These are phyloP conservation scores for Artomyces pyxidatus DNA, from an alignment of 768 basidiomycete genomes.

Conservation along the genomic window DNA sequence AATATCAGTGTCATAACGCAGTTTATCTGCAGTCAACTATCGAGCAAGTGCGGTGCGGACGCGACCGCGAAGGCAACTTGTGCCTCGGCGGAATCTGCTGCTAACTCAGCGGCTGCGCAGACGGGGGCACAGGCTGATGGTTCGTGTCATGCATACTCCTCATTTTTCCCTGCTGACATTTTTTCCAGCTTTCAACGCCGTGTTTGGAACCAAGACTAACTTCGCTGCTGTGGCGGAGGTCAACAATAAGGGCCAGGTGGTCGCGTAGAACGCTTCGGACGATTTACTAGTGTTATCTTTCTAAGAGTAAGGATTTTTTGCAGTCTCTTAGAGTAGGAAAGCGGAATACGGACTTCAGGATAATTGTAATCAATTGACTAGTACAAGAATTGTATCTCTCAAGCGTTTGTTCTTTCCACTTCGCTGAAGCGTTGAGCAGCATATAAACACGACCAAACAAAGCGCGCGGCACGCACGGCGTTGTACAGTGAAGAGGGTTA, in stretches of 20 bases:
- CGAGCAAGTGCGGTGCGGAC: constrained; percentile 48
- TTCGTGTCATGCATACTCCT: background rate
- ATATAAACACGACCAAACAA: no score
- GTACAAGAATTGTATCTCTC: no score
- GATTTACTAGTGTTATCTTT: no score
- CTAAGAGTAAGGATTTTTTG: no score
- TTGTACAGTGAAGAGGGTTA: no score
- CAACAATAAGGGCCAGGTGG: constrained; percentile 35
- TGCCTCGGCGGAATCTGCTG: constrained; percentile 27
- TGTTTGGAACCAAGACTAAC: constrained; percentile 44
- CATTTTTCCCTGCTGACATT: background rate
- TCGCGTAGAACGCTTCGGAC: no score
- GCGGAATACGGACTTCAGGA: no score
- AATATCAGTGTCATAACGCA: constrained; percentile 51
- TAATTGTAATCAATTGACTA: no score
- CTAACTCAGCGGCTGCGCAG: constrained; percentile 19
- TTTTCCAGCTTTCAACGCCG: constrained; percentile 44
- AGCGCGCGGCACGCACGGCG: no score
- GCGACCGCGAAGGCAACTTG: constrained; percentile 45
- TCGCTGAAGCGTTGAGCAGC: no score
- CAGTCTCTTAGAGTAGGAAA: no score
- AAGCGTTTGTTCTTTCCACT: no score
- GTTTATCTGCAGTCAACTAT: constrained; percentile 48
- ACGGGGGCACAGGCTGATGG: constrained; percentile 39
- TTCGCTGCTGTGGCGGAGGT: constrained; percentile 36